A percentile compares a stretch with the other conserved stretches of the same genome.
Evolutionary conservation across 2,329 filamentous ascomycete genomes (phyloP).

Genomic region (Oidium heveae): DNA sequence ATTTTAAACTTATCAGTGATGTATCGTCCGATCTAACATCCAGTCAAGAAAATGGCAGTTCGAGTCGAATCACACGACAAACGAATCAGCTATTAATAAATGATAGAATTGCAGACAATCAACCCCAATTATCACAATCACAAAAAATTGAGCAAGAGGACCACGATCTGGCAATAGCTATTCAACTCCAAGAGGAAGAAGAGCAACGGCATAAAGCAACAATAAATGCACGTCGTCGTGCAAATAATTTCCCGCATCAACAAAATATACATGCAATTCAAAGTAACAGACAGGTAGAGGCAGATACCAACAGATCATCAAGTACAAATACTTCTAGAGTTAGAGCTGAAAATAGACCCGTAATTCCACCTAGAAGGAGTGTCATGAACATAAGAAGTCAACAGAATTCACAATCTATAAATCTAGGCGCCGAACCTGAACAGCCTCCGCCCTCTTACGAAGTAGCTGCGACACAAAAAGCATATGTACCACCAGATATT

Average conservation of each 20-base stretch:
- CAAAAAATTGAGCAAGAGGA: slow-evolving; percentile 43
- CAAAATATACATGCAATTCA: slow-evolving; percentile 31
- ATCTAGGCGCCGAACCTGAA: slow-evolving; percentile 19
- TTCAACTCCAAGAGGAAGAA: slow-evolving; percentile 89
- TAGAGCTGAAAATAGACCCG: slow-evolving; percentile 13
- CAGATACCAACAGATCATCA: slow-evolving; percentile 7
- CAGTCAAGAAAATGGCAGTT: slow-evolving; percentile 1
- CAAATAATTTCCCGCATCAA: slow-evolving; percentile 42
- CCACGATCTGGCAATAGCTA: slow-evolving; percentile 57
- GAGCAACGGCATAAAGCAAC: slow-evolving; percentile 46
- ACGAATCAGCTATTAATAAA: slow-evolving; percentile 2
- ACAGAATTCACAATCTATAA: neutral
- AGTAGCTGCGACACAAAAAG: slow-evolving; percentile 30
- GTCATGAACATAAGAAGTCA: slow-evolving; percentile 4
- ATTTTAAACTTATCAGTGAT: slow-evolving; percentile 66
- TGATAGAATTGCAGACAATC: neutral
- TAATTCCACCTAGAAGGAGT: slow-evolving; percentile 19
- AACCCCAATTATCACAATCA: slow-evolving; percentile 4
- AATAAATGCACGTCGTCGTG: slow-evolving; percentile 34
- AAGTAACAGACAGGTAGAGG: slow-evolving; percentile 21
- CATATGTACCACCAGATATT: slow-evolving; percentile 23
- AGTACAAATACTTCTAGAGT: slow-evolving; percentile 5
- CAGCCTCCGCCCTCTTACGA: slow-evolving; percentile 40
- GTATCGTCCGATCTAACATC: slow-evolving; percentile 6
- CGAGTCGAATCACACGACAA: slow-evolving; percentile 7